Evolutionary conservation across 352 stramenopile species (phyloP), one percentile per base, ranked within the genome.

Genomic region (Phytophthora citrophthora): DNA sequence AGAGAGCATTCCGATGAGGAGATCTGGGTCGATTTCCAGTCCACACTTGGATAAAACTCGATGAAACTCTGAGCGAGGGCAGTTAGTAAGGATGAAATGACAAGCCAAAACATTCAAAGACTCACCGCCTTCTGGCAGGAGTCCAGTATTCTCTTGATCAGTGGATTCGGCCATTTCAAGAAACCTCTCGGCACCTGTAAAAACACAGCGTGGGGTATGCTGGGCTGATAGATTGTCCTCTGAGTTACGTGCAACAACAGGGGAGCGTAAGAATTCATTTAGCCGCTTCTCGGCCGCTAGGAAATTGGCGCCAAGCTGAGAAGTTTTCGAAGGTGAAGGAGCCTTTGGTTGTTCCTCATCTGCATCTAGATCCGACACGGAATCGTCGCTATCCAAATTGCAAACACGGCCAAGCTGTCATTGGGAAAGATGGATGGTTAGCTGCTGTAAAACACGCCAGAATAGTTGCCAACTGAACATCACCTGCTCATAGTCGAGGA

Each of bases 401-500:
- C 65, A 89, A 27, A 86, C 47, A 5, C 54, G 61, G 1, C 58
- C 70, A 36, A 91, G 53, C 40, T 72, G 36, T 43, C 18, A 27
- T 12, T 23, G 27, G 18, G 45, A 39, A 55, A 29, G 53, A 29
- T 8, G 34, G 5, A 27, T 29, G 12, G 11, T 52, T 53, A 53
- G 23, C 5, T 5, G 12, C 13, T 23, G 10, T 13, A 18, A 40
- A 52, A 18, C 20, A 47, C 36, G 3, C 18, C 5, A 29, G 2
- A 29, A 29, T 5, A 10, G 38, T 47, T 40, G 5, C 13, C 18
- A 6, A 10, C 27, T 47, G n/a, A 24, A 16, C 16, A 15, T 26
- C 31, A 68, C 64, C 58, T 87, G 77, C 20, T 91, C 76, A 32
- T 89, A 91, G 44, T 91, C 65, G 20, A 91, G 61, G 2, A 67